phyloP scores from a whole-genome alignment of 2,329 filamentous ascomycete genomes.

The Harringtonia lauricola region DNA sequence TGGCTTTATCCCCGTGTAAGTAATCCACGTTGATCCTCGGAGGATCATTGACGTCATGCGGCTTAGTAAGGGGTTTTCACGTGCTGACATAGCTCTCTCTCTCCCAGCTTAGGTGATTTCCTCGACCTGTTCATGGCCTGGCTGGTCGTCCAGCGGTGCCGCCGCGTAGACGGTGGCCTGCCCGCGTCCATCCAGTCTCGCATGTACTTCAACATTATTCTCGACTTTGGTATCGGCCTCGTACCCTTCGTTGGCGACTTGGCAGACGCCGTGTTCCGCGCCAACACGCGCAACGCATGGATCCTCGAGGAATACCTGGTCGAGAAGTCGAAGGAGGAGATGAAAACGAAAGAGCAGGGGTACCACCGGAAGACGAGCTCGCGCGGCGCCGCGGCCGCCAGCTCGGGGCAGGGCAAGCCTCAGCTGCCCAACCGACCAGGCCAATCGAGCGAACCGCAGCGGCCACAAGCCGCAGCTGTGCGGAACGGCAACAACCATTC shows the following conservation, averaged over 20 bases:
- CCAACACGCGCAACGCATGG: constrained; percentile 67
- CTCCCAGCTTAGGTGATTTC: constrained; percentile 57
- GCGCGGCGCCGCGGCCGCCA: no score
- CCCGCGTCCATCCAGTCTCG: constrained; percentile 45
- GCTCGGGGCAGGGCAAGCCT: no score
- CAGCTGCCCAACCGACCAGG: no score
- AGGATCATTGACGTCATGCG: constrained; percentile 2
- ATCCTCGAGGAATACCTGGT: constrained; percentile 44
- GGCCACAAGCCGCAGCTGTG: no score
- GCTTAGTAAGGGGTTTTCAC: not conserved
- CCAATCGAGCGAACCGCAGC: no score
- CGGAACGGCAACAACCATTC: no score
- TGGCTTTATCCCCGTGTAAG: constrained; percentile 71
- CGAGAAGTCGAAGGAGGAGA: constrained; percentile 50
- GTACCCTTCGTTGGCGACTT: constrained; percentile 69
- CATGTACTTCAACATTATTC: constrained; percentile 71
- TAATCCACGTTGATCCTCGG: constrained; percentile 12
- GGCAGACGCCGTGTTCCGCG: constrained; percentile 59
- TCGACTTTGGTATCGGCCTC: constrained; percentile 66
- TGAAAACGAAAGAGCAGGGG: not conserved
- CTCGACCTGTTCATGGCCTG: constrained; percentile 64
- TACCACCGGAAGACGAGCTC: no score
- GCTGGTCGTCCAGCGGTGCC: constrained; percentile 63
- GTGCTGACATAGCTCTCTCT: not conserved
- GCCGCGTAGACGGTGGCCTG: constrained; percentile 66